Base-by-base conservation (phyloP, 768 basidiomycete species). In the Auriculariales sp. region DNA sequence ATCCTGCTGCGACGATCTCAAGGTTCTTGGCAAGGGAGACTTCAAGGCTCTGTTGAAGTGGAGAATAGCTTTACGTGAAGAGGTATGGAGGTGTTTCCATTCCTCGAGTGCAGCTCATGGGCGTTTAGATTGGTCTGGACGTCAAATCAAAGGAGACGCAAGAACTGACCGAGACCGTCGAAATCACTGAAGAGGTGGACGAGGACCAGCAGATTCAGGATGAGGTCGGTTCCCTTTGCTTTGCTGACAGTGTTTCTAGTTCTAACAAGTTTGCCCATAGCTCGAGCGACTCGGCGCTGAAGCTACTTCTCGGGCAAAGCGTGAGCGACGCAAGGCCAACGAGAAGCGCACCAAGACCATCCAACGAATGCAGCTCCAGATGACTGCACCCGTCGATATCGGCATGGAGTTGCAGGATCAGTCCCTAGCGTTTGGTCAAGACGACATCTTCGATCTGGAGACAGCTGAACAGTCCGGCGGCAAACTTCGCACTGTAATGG, bases 371-470 rank as follows among this genome's bases (percentile, higher is more conserved):
- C 95, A 98, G 62, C 73, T 98, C 42, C 83, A 88, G 60, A 99
- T 99, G 95, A 88, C 86, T 11, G 90, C 91, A 17, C 95, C 95
- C n/a, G 69, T 93, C 56, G 95, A 97, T 57, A 92, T 98, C 55
- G 93, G 92, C 61, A 64, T 92, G 52, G 88, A 91, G 58, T 84
- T 85, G 57, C 71, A 75, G 48, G 91, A 94, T 55, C 67, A 77
- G 2, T 72, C 83, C 15, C 71, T 94, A 15, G 71, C 67, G n/a
- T 61, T 75, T 22, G 87, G 86, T 4, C 82, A 85, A 57, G 84
- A 81, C 24, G 92, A 98, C 56, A 69, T 95, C 22, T 98, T 98
- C 58, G 89, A 93, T 59, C 74, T 98, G 34, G 78, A 69, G 46
- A 69, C 72, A 36, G 75, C 79, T 4, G 79, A 83, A 61, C 67